These are phyloP conservation scores for Lachnellula arida DNA, from an alignment of 2,329 filamentous ascomycete genomes.

Conservation along the genomic window DNA sequence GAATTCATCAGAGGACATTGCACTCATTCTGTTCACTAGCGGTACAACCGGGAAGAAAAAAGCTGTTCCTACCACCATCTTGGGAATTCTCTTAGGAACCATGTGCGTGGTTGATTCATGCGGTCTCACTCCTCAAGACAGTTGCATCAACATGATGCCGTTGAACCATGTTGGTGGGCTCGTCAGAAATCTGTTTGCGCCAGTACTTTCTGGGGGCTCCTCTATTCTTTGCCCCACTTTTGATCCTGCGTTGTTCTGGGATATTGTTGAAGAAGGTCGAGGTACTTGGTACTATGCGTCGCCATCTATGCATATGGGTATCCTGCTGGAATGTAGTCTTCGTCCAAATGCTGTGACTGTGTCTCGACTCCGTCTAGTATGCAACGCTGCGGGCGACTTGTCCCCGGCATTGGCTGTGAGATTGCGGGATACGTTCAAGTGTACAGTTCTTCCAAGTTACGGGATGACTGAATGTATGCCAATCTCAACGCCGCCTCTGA, in stretches of 20 bases:
- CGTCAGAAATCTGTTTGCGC: conserved; percentile 50
- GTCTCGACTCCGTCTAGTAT: conserved; percentile 48
- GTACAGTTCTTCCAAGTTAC: conserved; percentile 50
- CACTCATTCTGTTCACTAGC: conserved; percentile 51
- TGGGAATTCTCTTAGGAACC: conserved; percentile 47
- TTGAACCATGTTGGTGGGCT: conserved; percentile 53
- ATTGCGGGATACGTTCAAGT: conserved; percentile 46
- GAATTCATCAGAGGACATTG: conserved; percentile 44
- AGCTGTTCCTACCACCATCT: conserved; percentile 48
- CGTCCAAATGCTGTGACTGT: conserved; percentile 37
- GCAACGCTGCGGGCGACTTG: conserved; percentile 51
- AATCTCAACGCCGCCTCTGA: conserved; percentile 50
- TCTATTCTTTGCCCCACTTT: conserved; percentile 51
- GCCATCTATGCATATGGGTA: conserved; percentile 52
- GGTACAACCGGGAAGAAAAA: conserved; percentile 57
- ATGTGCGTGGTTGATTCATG: conserved; percentile 50
- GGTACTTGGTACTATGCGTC: conserved; percentile 57
- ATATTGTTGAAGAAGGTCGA: conserved; percentile 42
- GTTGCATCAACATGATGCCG: conserved; percentile 57
- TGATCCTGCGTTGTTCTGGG: conserved; percentile 52
- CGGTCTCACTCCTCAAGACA: conserved; percentile 42
- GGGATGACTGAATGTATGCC: conserved; percentile 59
- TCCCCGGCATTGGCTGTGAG: conserved; percentile 46
- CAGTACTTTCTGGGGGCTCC: conserved; percentile 48
- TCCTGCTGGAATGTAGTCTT: conserved; percentile 42